Evolutionary conservation across 768 basidiomycete genomes (phyloP), one percentile per base, ranked within the genome.

Genomic region (Clathrus columnatus): DNA sequence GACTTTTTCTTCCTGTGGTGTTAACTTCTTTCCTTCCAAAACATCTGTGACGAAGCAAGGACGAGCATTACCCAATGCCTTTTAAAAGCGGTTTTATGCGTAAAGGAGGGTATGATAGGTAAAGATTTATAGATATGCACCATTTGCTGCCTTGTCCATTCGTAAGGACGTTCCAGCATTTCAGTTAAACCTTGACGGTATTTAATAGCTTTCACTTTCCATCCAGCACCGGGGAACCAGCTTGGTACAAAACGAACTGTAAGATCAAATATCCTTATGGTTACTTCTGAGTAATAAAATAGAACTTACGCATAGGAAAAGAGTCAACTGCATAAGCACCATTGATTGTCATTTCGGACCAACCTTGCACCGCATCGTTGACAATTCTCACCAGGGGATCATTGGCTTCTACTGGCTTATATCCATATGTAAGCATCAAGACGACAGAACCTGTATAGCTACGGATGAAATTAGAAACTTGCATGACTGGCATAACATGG

Each of bases 371-470:
- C 5, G 59, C 57, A 21, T 54, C 55, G 36, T 76, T 68, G 0
- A 72, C 77, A 24, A 78, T 72, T 27, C 47, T 61, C 8, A 78
- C 55, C 60, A 72, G 74, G 8, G 58, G 58, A 63, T 78, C 77
- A 45, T 75, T 68, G 50, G 68, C 70, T 2, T 67, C 61, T 44
- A 67, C 61, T 48, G 69, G 72, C 41, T 71, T 69, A 61, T 86
- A 80, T 14, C 85, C 85, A 51, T 87, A 87, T 6, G 65, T 60
- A n/a, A 70, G 59, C 27, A 60, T 60, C 26, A 70, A 59, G 16
- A 69, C 64, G 2, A 64, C 60, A 0, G 65, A 61, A 10, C 61
- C 67, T 5, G 62, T 60, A 45, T 59, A 65, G 26, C 67, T 68
- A 27, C 18, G 52, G 32, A 14, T 43, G n/a, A 11, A 30, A 30